Conservation (phyloP, 208 protist genomes). For the Acanthamoeba royreba region DNA sequence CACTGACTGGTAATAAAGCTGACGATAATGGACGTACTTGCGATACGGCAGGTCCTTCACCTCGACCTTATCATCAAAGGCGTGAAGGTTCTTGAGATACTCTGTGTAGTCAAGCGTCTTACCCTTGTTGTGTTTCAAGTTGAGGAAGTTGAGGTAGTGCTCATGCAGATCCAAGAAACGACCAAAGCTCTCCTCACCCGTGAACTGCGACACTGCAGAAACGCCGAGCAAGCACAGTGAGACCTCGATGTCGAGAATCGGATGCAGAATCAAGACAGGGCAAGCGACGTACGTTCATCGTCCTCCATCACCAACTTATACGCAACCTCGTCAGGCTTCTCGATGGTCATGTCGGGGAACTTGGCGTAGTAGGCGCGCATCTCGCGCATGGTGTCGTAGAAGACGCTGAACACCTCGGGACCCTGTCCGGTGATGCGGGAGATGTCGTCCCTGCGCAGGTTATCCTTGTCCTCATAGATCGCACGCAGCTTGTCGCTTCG, state of each 20-base stretch:
- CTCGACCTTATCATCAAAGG: constrained; percentile 14
- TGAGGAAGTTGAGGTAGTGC: constrained; percentile 32
- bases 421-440: not conserved
- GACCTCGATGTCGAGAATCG: no score
- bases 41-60: not conserved
- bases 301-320: constrained; percentile 15
- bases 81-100: not conserved
- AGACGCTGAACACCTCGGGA: constrained; percentile 12
- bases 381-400: constrained; percentile 17
- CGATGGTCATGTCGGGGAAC: constrained; percentile 1
- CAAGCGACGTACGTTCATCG: not conserved
- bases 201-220: constrained; percentile 9
- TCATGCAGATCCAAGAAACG: constrained; percentile 37
- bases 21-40: not conserved
- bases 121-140: constrained; percentile 38
- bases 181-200: constrained; percentile 31
- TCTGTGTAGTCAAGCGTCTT: not conserved
- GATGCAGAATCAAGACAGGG: not conserved
- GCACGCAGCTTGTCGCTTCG: not conserved
- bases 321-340: constrained; percentile 8
- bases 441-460: not conserved
- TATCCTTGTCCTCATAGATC: not conserved
- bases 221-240: not conserved
- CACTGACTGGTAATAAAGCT: no score
- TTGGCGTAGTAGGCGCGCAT: not conserved